Base-by-base conservation (phyloP, 192 early-diverging fungal genomes). In the Umbelopsis sp. region DNA sequence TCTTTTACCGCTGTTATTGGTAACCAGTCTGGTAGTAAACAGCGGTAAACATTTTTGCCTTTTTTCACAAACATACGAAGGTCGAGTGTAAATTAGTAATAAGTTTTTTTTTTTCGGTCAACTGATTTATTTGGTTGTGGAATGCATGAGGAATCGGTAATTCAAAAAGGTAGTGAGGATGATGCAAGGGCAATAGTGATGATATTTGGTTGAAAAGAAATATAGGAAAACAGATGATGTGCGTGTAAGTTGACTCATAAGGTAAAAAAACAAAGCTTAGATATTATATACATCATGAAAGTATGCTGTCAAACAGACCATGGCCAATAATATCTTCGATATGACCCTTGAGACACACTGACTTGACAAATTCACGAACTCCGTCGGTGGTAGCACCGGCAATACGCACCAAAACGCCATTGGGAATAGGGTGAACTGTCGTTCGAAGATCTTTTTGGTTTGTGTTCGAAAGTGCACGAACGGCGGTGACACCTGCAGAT, bases 291-390 rank as follows among this genome's bases (percentile, higher is more conserved):
- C 44, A 50, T 66, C 71, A 78, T 64, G 68, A 64, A 21, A 78
- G 65, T 23, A 78, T 67, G 21, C 73, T 70, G 23, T 15, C 45
- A 69, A 73, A 78, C 68, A 78, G 69, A 47, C 76, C 77, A 44
- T 71, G 68, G 35, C 77, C 77, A 51, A 78, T 48, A 45, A 74
- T 78, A 15, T 53, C 49, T 27, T 74, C 46, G 10, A 78, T 23
- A 0, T 71, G 72, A 44, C 53, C 21, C 27, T 55, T 69, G 10
- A 80, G 65, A 46, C 74, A 76, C 47, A 69, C 71, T 49, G 73
- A 55, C 33, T 80, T 80, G 51, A 80, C 58, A 68, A 80, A 80
- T 46, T 73, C 69, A n/a, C 74, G 66, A 15, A 80, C 78, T 53
- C 65, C 37, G 33, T 80, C 78, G 5, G 78, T 80, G 10, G 70